A percentile compares a stretch with the other conserved stretches of the same genome.
Evolutionary conservation across 495 filamentous ascomycete genomes (phyloP).

Genomic region (Talaromyces nanjingensis): DNA sequence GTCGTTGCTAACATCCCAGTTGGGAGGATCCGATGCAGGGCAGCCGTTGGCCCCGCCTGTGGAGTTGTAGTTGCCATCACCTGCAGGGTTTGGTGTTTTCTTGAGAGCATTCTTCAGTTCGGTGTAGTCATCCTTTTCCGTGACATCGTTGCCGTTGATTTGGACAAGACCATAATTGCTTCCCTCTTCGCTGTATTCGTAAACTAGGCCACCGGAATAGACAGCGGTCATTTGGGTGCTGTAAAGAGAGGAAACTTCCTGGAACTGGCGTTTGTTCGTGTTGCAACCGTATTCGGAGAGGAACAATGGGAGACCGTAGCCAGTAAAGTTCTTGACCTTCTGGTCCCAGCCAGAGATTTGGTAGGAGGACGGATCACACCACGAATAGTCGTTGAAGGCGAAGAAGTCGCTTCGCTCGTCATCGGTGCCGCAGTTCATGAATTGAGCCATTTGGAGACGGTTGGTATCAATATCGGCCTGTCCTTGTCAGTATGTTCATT

Average conservation of each 20-base stretch:
- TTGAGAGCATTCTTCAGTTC: slow-evolving; percentile 59
- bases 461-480: slow-evolving; percentile 69
- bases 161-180: slow-evolving; percentile 72
- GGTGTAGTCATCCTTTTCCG: slow-evolving; percentile 55
- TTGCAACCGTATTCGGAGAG: slow-evolving; percentile 92
- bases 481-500: background rate
- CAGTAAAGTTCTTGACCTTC: slow-evolving; percentile 86
- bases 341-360: slow-evolving; percentile 72
- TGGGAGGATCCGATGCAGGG: slow-evolving; percentile 52
- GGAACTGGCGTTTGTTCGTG: slow-evolving; percentile 71
- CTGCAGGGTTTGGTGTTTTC: slow-evolving; percentile 56
- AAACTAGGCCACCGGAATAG: slow-evolving; percentile 93
- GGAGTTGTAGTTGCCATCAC: slow-evolving; percentile 70
- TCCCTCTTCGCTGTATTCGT: slow-evolving; percentile 82
- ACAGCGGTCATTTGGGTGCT: slow-evolving; percentile 76
- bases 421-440: slow-evolving; percentile 90
- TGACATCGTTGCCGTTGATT: slow-evolving; percentile 51
- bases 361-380: slow-evolving; percentile 83
- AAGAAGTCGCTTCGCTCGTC: slow-evolving; percentile 90
- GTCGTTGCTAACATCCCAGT: slow-evolving; percentile 66
- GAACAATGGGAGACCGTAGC: slow-evolving; percentile 90
- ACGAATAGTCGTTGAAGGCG: slow-evolving; percentile 97
- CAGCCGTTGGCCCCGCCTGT: slow-evolving; percentile 60
- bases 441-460: slow-evolving; percentile 80
- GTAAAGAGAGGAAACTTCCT: slow-evolving; percentile 78